phyloP scores from a whole-genome alignment of 306 rosid species.

The Vigna hirtella region DNA sequence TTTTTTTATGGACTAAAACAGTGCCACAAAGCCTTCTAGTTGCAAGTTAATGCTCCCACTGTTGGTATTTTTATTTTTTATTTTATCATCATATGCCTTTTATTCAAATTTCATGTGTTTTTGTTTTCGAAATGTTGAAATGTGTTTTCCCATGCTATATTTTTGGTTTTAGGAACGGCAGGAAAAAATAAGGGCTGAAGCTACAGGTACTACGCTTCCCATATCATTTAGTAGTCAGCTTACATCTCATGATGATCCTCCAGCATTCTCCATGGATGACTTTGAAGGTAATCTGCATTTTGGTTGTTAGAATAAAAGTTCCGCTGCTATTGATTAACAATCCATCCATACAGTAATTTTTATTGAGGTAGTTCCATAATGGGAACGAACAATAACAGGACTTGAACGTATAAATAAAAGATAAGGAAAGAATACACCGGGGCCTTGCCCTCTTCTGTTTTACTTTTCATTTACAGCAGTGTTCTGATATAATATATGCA shows the following conservation, averaged over 20 bases:
- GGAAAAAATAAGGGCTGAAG: slow-evolving; percentile 87
- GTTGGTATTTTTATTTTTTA: slow-evolving; percentile 1
- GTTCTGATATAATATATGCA: not conserved
- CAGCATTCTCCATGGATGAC: slow-evolving; percentile 88
- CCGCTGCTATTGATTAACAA: not conserved
- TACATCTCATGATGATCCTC: slow-evolving; percentile 53
- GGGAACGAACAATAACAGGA: not conserved
- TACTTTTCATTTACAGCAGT: slow-evolving; percentile 5
- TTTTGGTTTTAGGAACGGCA: slow-evolving; percentile 64
- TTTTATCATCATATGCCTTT: slow-evolving; percentile 26
- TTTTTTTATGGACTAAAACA: not conserved
- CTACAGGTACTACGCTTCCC: slow-evolving; percentile 58
- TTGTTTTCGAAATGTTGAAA: not conserved
- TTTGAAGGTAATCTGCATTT: slow-evolving; percentile 74
- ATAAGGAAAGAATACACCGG: not conserved
- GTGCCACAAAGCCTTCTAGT: slow-evolving; percentile 15
- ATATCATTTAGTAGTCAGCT: slow-evolving; percentile 50
- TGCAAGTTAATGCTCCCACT: not conserved
- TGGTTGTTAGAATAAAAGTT: slow-evolving; percentile 13
- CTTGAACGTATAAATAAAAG: not conserved
- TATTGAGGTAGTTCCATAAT: not conserved
- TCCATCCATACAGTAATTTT: not conserved
- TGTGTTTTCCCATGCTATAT: slow-evolving; percentile 30
- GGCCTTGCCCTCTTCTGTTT: slow-evolving; percentile 5
- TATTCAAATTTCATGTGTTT: not conserved